These are phyloP conservation scores for Magnusiomyces ingens DNA, from an alignment of 1,139 yeast genomes.

Conservation along the genomic window DNA sequence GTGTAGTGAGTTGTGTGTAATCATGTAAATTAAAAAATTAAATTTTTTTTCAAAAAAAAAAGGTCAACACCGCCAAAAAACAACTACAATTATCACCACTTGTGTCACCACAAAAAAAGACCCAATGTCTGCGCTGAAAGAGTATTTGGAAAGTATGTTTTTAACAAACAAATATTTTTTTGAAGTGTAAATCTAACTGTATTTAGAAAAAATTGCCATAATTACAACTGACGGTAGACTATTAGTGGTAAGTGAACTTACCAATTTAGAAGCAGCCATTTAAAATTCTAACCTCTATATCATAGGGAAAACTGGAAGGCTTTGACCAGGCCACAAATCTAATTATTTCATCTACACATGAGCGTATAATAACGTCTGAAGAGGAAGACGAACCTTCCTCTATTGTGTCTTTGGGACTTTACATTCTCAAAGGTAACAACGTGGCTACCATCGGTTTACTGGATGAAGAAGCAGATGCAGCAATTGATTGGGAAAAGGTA, in stretches of 20 bases:
- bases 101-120: no score
- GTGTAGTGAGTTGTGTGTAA: slow-evolving; percentile 1
- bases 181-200: no score
- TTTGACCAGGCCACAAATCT: slow-evolving; percentile 77
- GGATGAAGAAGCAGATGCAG: slow-evolving; percentile 45
- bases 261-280: slow-evolving; percentile 14
- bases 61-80: no score
- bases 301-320: slow-evolving; percentile 65
- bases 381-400: slow-evolving; percentile 41
- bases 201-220: slow-evolving; percentile 49
- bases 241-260: no score
- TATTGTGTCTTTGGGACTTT: slow-evolving; percentile 54
- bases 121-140: no score
- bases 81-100: no score
- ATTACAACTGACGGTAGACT: slow-evolving; percentile 76
- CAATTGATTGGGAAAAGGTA: slow-evolving; percentile 53
- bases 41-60: no score
- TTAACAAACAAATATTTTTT: no score
- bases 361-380: slow-evolving; percentile 36
- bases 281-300: slow-evolving; percentile 4
- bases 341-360: slow-evolving; percentile 55
- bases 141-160: no score
- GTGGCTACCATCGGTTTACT: slow-evolving; percentile 73
- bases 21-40: no score
- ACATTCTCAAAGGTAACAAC: slow-evolving; percentile 73